A percentile compares a stretch with the other conserved stretches of the same genome.
These are phyloP conservation scores for Tieghemiomyces parasiticus DNA, from an alignment of 192 early-diverging fungal genomes.

Conservation along the genomic window DNA sequence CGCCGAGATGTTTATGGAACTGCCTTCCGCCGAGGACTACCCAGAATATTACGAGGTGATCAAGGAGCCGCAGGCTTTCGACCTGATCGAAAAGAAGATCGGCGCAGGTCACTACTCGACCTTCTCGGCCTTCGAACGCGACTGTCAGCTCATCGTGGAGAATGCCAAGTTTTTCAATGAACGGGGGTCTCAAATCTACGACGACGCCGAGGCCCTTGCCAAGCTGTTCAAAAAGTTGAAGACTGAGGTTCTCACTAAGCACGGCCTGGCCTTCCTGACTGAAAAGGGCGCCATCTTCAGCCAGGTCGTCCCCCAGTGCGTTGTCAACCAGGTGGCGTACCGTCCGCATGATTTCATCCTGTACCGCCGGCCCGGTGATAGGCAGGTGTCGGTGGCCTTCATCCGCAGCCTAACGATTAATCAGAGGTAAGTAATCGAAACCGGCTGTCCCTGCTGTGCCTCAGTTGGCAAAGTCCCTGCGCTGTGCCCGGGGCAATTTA, in stretches of 20 bases:
- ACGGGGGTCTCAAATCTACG: conserved; percentile 74
- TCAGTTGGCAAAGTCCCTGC: too few relatives aligned
- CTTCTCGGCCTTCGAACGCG: conserved; percentile 49
- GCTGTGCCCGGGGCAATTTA: too few relatives aligned
- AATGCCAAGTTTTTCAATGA: conserved; percentile 90
- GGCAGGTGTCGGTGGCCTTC: neutral
- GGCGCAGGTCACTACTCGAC: conserved; percentile 49
- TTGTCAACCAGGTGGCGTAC: neutral
- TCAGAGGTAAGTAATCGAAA: neutral
- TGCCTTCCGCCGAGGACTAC: conserved; percentile 59
- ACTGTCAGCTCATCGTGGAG: conserved; percentile 77
- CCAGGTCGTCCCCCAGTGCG: neutral
- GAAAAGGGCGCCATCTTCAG: neutral
- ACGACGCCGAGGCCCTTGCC: conserved; percentile 63
- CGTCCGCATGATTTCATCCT: neutral
- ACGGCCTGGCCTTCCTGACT: neutral
- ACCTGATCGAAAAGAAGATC: conserved; percentile 66
- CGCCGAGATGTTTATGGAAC: conserved; percentile 57
- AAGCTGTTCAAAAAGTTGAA: conserved; percentile 17
- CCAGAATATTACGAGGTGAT: conserved; percentile 88
- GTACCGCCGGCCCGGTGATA: neutral
- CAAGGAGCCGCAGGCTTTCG: conserved; percentile 74
- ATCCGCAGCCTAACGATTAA: neutral
- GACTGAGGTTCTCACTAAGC: neutral
- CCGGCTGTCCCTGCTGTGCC: too few relatives aligned